Base-by-base conservation (phyloP, 495 filamentous ascomycete species). In the Annulohypoxylon stygium region DNA sequence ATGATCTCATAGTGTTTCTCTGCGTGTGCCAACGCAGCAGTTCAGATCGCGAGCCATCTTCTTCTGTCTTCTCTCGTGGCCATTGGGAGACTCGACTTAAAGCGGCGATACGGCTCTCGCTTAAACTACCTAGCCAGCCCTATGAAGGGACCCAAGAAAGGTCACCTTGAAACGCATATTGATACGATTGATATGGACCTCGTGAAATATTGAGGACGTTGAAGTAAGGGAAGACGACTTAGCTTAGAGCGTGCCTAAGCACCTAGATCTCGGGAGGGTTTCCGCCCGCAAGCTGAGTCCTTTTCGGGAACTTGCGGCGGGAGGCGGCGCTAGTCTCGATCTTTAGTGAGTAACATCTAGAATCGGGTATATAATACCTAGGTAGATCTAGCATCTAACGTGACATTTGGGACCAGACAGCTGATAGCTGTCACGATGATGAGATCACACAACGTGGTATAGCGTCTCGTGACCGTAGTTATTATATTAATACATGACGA, bases 1-100 rank as follows among this genome's bases (percentile, higher is more conserved):
- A 75, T 75, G 72, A 75, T 75, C 64, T 75, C 72, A 75, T 70
- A 66, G 63, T 50, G 63, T 51, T 59, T 55, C 57, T 39, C 25
- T 60, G 53, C 50, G 30, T 36, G 16, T 55, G 67, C 62, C 71
- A 62, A 53, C 66, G 10, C 63, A 71, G 45, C 59, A 51, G 62
- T 41, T 41, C 33, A n/a, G 30, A 16, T 16, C 26, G 33, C 7
- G 36, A 47, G 58, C 20, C 37, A 14, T 16, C 8, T 37, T 30
- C 39, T 48, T 23, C 20, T 23, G 20, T 23, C 20, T 23, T 30
- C 30, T 30, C 45, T 61, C 11, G 16, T 33, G 18, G 12, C 14
- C 26, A 61, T 25, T 33, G 47, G 41, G 16, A 39, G 18, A 63
- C 39, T 43, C 18, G 48, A 70, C 41, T 37, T 23, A 53, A 67